Evolutionary conservation across 169 alveolate genomes (phyloP).

Genomic region (Cryptosporidium xiaoi): DNA sequence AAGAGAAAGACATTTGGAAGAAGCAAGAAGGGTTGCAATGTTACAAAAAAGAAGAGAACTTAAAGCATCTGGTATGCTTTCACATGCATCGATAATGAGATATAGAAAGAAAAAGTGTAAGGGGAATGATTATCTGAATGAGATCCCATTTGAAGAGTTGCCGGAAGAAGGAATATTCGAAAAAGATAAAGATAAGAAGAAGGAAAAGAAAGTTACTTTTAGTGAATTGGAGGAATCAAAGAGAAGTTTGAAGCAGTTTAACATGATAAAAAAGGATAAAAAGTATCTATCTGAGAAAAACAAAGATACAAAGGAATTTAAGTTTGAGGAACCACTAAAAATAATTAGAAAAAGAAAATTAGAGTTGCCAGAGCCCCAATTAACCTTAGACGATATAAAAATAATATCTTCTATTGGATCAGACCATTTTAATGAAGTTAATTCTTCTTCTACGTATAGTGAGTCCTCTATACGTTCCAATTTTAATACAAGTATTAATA

Average conservation of each 20-base stretch:
- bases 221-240: slow-evolving; percentile 70
- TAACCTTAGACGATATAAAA: slow-evolving; percentile 44
- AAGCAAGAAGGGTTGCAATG: slow-evolving; percentile 95
- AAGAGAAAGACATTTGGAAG: slow-evolving; percentile 97
- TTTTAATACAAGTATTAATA: background rate
- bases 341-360: slow-evolving; percentile 52
- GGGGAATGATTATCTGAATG: slow-evolving; percentile 94
- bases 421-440: background rate
- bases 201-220: slow-evolving; percentile 64
- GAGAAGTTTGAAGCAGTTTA: background rate
- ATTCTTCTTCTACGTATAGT: slow-evolving; percentile 18
- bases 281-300: slow-evolving; percentile 3
- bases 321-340: slow-evolving; percentile 48
- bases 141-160: slow-evolving; percentile 93
- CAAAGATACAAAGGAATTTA: slow-evolving; percentile 1
- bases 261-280: slow-evolving; percentile 27
- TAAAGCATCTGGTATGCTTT: slow-evolving; percentile 97
- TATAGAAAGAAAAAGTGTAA: slow-evolving; percentile 86
- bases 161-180: slow-evolving; percentile 95
- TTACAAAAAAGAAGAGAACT: slow-evolving; percentile 97
- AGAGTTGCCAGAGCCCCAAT: slow-evolving; percentile 44
- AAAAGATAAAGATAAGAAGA: slow-evolving; percentile 83
- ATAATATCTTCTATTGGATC: slow-evolving; percentile 24
- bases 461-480: background rate
- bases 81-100: slow-evolving; percentile 80